phyloP scores from a whole-genome alignment of 768 basidiomycete species.

The Boletus edulis region DNA sequence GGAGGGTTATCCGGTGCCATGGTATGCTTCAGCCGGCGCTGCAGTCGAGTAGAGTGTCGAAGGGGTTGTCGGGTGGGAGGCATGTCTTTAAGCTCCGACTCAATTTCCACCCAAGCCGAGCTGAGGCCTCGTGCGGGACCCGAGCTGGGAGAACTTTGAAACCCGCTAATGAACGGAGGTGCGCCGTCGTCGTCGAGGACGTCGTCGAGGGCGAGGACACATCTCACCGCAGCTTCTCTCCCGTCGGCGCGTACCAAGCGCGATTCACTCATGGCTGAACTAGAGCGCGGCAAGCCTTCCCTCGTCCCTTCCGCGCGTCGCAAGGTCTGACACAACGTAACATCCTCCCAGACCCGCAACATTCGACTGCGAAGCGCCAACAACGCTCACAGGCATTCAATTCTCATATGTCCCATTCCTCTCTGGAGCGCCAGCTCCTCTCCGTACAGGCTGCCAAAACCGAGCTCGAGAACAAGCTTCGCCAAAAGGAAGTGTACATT shows the following conservation, averaged over 20 bases:
- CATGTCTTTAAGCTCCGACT: too few relatives aligned
- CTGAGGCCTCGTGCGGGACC: too few relatives aligned
- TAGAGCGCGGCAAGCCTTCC: conserved; percentile 52
- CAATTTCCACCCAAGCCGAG: too few relatives aligned
- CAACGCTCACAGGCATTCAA: conserved; percentile 62
- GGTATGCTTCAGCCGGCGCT: too few relatives aligned
- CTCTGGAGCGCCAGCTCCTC: conserved; percentile 66
- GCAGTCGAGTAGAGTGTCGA: too few relatives aligned
- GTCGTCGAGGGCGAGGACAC: conserved; percentile 2
- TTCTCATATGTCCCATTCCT: conserved; percentile 57
- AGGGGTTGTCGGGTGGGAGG: too few relatives aligned
- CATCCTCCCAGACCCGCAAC: conserved; percentile 52
- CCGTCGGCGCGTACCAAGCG: conserved; percentile 43
- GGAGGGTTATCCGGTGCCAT: too few relatives aligned
- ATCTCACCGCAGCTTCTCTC: background rate
- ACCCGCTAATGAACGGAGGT: conserved; percentile 13
- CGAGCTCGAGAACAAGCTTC: conserved; percentile 65
- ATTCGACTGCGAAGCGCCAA: conserved; percentile 64
- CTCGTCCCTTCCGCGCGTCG: background rate
- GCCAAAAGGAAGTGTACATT: conserved; percentile 60
- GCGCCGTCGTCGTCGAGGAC: conserved; percentile 18
- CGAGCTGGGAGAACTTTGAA: too few relatives aligned
- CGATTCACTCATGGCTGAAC: conserved; percentile 64
- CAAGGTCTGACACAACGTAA: background rate
- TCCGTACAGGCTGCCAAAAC: conserved; percentile 58